Evolutionary conservation across 805 yeast genomes (phyloP).

Genomic region (Komagataella mondaviorum): DNA sequence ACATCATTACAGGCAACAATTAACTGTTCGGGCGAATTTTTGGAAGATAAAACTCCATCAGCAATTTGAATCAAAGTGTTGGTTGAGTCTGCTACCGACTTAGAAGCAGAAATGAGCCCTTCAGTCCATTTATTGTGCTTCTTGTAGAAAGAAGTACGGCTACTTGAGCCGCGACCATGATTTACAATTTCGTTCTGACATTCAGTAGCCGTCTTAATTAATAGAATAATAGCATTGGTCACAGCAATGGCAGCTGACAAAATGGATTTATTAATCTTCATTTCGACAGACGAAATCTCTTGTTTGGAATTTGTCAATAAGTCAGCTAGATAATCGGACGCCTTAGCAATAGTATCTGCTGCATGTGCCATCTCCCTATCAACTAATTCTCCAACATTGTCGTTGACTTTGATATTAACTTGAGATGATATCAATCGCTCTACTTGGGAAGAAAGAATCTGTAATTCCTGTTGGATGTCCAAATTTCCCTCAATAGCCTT

Average conservation of each 20-base stretch:
- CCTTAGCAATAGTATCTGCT: conserved; percentile 53
- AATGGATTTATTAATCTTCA: conserved; percentile 65
- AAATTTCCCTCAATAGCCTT: conserved; percentile 64
- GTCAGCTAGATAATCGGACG: conserved; percentile 43
- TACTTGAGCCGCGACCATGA: conserved; percentile 49
- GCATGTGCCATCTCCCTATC: conserved; percentile 64
- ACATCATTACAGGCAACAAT: conserved; percentile 88
- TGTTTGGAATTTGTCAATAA: conserved; percentile 41
- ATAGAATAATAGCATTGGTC: conserved; percentile 60
- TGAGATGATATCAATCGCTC: conserved; percentile 29
- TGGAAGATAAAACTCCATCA: conserved; percentile 58
- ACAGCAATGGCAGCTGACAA: conserved; percentile 69
- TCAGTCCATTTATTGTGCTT: conserved; percentile 90
- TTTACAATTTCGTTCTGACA: conserved; percentile 74
- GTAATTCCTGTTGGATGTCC: conserved; percentile 59
- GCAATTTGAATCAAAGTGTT: conserved; percentile 75
- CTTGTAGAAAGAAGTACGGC: conserved; percentile 66
- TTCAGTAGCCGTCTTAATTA: conserved; percentile 65
- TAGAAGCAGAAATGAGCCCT: conserved; percentile 82
- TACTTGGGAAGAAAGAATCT: conserved; percentile 36
- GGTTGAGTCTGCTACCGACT: conserved; percentile 75
- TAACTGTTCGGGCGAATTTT: conserved; percentile 66
- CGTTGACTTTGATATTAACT: conserved; percentile 16
- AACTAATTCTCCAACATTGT: conserved; percentile 57
- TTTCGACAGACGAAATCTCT: conserved; percentile 36